phyloP scores from a whole-genome alignment of 1,284 basidiomycete genomes.

The Sanghuangporus sanghuang region DNA sequence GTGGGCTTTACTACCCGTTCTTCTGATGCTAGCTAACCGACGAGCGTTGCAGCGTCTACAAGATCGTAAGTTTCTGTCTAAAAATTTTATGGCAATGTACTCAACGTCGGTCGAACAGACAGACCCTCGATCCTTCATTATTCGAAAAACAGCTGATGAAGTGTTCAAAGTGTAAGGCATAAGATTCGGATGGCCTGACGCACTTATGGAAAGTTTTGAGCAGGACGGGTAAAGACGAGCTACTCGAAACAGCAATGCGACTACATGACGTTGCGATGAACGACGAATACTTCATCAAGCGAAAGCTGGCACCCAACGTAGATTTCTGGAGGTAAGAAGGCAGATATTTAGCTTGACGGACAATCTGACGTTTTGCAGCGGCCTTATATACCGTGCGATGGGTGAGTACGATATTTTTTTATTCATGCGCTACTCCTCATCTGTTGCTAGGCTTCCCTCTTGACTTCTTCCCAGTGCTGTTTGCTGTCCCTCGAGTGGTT shows the following conservation, averaged over 20 bases:
- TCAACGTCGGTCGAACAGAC: slow-evolving; percentile 39
- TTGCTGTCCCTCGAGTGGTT: slow-evolving; percentile 84
- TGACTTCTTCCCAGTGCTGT: slow-evolving; percentile 88
- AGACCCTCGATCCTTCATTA: slow-evolving; percentile 83
- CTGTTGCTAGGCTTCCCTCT: slow-evolving; percentile 68
- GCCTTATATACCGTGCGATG: slow-evolving; percentile 84
- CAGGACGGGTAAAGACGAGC: slow-evolving; percentile 75
- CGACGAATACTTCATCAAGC: slow-evolving; percentile 79
- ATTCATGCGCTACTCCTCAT: background rate
- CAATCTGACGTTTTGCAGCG: slow-evolving; percentile 37
- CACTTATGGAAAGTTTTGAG: slow-evolving; percentile 1
- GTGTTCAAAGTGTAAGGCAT: slow-evolving; percentile 72
- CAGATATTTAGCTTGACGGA: background rate
- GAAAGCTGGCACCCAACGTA: slow-evolving; percentile 75
- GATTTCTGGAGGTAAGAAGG: slow-evolving; percentile 67
- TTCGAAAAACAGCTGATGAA: slow-evolving; percentile 82
- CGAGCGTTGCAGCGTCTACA: slow-evolving; percentile 54
- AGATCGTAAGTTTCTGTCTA: slow-evolving; percentile 51
- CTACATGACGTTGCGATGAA: slow-evolving; percentile 84
- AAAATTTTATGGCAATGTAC: background rate
- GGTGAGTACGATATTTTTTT: slow-evolving; percentile 39
- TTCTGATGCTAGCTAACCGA: background rate
- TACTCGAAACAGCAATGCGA: slow-evolving; percentile 83
- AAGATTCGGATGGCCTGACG: background rate
- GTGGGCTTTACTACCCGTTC: slow-evolving; percentile 30